Base-by-base conservation (phyloP, 2,329 filamentous ascomycete genomes). In the Exserohilum turcica region DNA sequence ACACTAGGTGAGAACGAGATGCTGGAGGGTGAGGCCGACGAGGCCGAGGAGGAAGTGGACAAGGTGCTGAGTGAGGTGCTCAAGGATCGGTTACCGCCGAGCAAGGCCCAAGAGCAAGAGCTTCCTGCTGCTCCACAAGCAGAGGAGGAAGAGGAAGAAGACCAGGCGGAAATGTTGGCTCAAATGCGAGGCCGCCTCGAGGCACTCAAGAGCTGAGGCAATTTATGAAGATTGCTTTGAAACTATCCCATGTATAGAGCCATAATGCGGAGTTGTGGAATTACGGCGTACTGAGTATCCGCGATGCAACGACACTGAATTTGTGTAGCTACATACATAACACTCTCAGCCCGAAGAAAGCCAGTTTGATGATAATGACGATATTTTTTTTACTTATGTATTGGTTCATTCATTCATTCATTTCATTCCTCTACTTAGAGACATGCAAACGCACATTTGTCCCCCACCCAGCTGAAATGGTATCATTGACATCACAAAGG, bases 141-240 rank as follows among this genome's bases (percentile, higher is more conserved):
- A 48, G 86, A 91, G 61, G 77, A 82, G 52, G 86, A 92, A 62
- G 90, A 91, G 67, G 90, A 95, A 67, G 88, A 92, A 70, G 90
- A 94, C 66, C 87, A 91, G 57, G 92, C 96, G 76, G 91, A 89
- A 42, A 91, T 94, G 79, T 85, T 97, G 78, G 89, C 92, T 66
- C 90, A 96, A 79, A 97, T 97, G 94, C 83, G 93, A 72, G 92
- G 92, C 64, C 83, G 93, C 42, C 76, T 99, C 65, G 91, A 97
- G 78, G 92, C 92, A 31, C 77, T 97, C 71, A 90, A 94, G 83
- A 97, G 92, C 76, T 96, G 75, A 82, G 39, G 19, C 32, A 12
- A 32, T 32, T 10, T 28, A 24, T 29, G 27, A 10, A 3, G 6
- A 18, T 31, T 28, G 12, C 29, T 32, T 49, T 43, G n/a, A 36